A percentile compares a stretch with the other conserved stretches of the same genome.
Evolutionary conservation across 805 yeast species (phyloP).

Genomic region (Metschnikowia proteae): DNA sequence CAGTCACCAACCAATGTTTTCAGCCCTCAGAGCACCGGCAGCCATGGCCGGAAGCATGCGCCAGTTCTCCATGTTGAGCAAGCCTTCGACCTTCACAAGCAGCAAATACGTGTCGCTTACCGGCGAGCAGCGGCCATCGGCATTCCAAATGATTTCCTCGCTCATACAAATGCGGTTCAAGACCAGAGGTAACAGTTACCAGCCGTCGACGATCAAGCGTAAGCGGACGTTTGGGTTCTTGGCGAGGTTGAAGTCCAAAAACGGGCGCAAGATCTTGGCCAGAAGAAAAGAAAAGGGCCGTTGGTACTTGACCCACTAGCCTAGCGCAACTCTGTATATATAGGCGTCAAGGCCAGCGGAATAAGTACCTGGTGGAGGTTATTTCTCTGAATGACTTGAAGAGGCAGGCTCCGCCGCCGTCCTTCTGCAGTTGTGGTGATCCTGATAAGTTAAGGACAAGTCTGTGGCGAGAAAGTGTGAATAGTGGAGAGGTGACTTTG

Average conservation of each 20-base stretch:
- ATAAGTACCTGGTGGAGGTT: no score
- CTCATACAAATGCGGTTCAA: slow-evolving; percentile 66
- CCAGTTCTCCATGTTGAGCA: slow-evolving; percentile 14
- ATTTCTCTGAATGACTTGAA: no score
- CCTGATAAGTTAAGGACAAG: no score
- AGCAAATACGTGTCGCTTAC: slow-evolving; percentile 3
- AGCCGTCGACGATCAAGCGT: slow-evolving; percentile 86
- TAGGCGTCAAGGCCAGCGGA: no score
- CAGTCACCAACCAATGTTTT: background rate
- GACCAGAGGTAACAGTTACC: slow-evolving; percentile 90
- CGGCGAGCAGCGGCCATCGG: slow-evolving; percentile 2
- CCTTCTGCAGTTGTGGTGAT: no score
- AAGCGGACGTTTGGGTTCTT: slow-evolving; percentile 88
- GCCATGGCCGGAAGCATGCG: slow-evolving; percentile 6
- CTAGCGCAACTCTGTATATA: background rate
- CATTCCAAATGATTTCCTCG: slow-evolving; percentile 29
- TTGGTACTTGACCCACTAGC: slow-evolving; percentile 83
- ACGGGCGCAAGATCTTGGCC: slow-evolving; percentile 74
- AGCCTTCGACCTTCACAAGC: slow-evolving; percentile 4
- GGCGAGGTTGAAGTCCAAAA: slow-evolving; percentile 69
- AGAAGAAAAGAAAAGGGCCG: slow-evolving; percentile 86
- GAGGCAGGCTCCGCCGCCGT: no score
- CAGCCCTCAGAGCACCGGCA: background rate
- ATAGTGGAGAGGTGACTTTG: no score
- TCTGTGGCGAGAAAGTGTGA: no score